These are phyloP conservation scores for Rhinocladiella similis DNA, from an alignment of 2,329 filamentous ascomycete species.

Conservation along the genomic window DNA sequence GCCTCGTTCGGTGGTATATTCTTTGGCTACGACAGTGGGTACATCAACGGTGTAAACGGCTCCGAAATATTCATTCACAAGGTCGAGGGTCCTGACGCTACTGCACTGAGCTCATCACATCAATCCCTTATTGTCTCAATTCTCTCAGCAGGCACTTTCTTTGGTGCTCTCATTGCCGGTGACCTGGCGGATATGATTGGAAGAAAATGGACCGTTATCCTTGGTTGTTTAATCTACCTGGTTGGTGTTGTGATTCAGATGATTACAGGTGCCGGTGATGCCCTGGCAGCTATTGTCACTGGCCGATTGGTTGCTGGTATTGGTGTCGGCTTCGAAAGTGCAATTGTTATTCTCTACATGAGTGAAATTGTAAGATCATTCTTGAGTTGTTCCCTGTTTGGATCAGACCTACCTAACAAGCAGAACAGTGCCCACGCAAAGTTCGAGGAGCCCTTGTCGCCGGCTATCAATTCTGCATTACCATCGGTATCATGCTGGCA, in stretches of 20 bases:
- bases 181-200: slow-evolving; percentile 75
- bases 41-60: slow-evolving; percentile 54
- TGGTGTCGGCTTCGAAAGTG: slow-evolving; percentile 78
- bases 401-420: slow-evolving; percentile 10
- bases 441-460: slow-evolving; percentile 78
- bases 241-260: slow-evolving; percentile 69
- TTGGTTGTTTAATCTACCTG: slow-evolving; percentile 69
- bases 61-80: slow-evolving; percentile 50
- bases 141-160: slow-evolving; percentile 75
- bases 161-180: slow-evolving; percentile 74
- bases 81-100: slow-evolving; percentile 34
- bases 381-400: neutral
- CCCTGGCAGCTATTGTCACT: slow-evolving; percentile 63
- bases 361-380: slow-evolving; percentile 62
- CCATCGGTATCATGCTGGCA: slow-evolving; percentile 74
- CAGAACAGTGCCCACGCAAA: slow-evolving; percentile 60
- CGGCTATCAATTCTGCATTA: slow-evolving; percentile 82
- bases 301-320: slow-evolving; percentile 75
- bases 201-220: slow-evolving; percentile 68
- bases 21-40: slow-evolving; percentile 61
- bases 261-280: slow-evolving; percentile 39
- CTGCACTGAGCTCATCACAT: slow-evolving; percentile 46
- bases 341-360: slow-evolving; percentile 84
- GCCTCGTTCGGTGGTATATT: slow-evolving; percentile 62
- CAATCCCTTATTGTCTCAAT: slow-evolving; percentile 72